Evolutionary conservation across 495 filamentous ascomycete species (phyloP).

Genomic region (Clohesyomyces aquaticus): DNA sequence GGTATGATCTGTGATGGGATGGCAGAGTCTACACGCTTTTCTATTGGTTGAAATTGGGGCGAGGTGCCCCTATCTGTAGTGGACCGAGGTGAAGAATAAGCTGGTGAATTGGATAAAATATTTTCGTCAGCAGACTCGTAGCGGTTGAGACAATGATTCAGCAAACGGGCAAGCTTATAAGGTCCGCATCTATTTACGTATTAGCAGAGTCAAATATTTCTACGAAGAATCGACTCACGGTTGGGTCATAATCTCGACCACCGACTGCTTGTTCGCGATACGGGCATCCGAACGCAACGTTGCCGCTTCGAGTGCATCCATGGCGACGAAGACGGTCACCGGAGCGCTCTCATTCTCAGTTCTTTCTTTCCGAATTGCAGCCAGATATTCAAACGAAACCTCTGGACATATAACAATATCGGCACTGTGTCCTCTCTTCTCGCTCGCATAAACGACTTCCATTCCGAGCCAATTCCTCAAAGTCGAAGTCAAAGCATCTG

Average conservation of each 20-base stretch:
- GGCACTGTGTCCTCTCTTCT: slow-evolving; percentile 12
- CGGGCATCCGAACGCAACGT: slow-evolving; percentile 30
- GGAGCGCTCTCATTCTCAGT: not conserved
- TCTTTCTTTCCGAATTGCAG: slow-evolving; percentile 9
- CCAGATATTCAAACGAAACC: slow-evolving; percentile 29
- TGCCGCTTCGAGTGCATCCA: slow-evolving; percentile 28
- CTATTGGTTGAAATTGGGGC: not conserved
- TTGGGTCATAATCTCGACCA: slow-evolving; percentile 33
- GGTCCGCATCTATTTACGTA: slow-evolving; percentile 19
- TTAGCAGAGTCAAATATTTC: slow-evolving; percentile 1
- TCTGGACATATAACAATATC: slow-evolving; percentile 34
- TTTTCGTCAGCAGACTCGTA: slow-evolving; percentile 24
- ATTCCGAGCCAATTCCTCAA: slow-evolving; percentile 18
- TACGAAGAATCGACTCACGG: slow-evolving; percentile 16
- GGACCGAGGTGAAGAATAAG: not conserved
- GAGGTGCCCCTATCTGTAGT: not conserved
- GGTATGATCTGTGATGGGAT: not conserved
- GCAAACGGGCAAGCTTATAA: slow-evolving; percentile 24
- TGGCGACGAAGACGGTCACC: slow-evolving; percentile 30
- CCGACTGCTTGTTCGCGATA: slow-evolving; percentile 20
- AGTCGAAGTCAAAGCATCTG: slow-evolving; percentile 2
- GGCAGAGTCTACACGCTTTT: not conserved
- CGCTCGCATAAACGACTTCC: slow-evolving; percentile 18
- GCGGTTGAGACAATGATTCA: slow-evolving; percentile 29
- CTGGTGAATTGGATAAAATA: not conserved